Evolutionary conservation across 2,329 filamentous ascomycete species (phyloP).

Genomic region (Fusarium decemcellulare): DNA sequence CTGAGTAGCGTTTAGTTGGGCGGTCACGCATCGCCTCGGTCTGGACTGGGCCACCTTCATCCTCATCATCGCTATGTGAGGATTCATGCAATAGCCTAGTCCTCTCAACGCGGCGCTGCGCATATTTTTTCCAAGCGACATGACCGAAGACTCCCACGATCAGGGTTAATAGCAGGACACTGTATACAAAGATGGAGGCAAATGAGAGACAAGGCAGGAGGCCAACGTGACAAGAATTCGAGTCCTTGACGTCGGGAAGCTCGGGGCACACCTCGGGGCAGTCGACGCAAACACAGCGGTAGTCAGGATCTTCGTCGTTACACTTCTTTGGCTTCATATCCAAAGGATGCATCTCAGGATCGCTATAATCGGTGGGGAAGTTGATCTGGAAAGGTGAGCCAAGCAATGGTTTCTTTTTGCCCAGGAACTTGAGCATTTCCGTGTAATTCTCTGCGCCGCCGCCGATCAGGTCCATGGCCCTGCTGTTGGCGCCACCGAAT

Average conservation of each 20-base stretch:
- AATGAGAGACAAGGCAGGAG: slow-evolving; percentile 94
- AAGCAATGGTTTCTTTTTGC: slow-evolving; percentile 85
- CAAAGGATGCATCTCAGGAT: slow-evolving; percentile 79
- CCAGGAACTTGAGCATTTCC: slow-evolving; percentile 90
- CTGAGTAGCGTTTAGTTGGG: slow-evolving; percentile 82
- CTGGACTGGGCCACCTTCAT: slow-evolving; percentile 85
- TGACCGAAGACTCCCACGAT: slow-evolving; percentile 79
- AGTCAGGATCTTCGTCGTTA: slow-evolving; percentile 88
- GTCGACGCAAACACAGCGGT: slow-evolving; percentile 93
- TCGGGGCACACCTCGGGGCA: slow-evolving; percentile 89
- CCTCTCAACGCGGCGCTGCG: slow-evolving; percentile 82
- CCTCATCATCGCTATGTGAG: slow-evolving; percentile 89
- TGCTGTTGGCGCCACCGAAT: slow-evolving; percentile 93
- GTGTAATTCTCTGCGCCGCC: slow-evolving; percentile 93
- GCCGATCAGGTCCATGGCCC: slow-evolving; percentile 95
- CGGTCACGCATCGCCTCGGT: slow-evolving; percentile 83
- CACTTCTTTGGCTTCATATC: slow-evolving; percentile 85
- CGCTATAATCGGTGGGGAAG: slow-evolving; percentile 76
- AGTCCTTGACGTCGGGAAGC: slow-evolving; percentile 80
- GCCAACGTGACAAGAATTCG: slow-evolving; percentile 85
- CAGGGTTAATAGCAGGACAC: slow-evolving; percentile 78
- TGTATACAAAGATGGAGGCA: slow-evolving; percentile 89
- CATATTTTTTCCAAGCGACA: slow-evolving; percentile 81
- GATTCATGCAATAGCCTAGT: slow-evolving; percentile 90
- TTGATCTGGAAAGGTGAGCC: slow-evolving; percentile 99